Percentiles rank a stretch among this genome's conserved stretches.
Evolutionary conservation across 768 basidiomycete genomes (phyloP).

Genomic region (Russula compacta): DNA sequence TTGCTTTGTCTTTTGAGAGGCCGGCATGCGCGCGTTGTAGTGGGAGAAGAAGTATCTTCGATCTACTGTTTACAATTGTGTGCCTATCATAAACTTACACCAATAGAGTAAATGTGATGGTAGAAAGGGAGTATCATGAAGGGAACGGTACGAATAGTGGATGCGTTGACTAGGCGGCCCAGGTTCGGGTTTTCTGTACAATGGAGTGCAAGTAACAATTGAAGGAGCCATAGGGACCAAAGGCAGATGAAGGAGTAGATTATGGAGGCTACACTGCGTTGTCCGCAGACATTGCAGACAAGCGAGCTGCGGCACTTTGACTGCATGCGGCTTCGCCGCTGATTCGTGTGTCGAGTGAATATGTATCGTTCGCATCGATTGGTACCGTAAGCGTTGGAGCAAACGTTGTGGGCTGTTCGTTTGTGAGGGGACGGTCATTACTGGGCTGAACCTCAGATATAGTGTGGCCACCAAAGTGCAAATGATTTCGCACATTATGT

Average conservation of each 20-base stretch:
- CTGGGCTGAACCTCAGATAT: not conserved
- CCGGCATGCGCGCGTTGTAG: not conserved
- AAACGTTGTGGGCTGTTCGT: not conserved
- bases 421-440: not conserved
- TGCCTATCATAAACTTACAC: not conserved
- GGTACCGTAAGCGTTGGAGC: constrained; percentile 1
- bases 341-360: not conserved
- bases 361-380: not conserved
- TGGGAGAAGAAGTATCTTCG: not conserved
- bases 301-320: not conserved
- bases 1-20: not conserved
- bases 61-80: not conserved
- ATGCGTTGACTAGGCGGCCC: not conserved
- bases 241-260: not conserved
- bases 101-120: not conserved
- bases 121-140: not conserved
- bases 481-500: not conserved
- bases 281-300: not conserved
- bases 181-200: not conserved
- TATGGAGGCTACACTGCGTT: not conserved
- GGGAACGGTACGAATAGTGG: not conserved
- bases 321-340: not conserved
- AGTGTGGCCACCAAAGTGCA: not conserved
- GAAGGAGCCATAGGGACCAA: too few relatives aligned
- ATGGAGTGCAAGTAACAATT: not conserved